Evolutionary conservation across 129 eudicot genomes (phyloP).

Genomic region (Mikania micrantha): DNA sequence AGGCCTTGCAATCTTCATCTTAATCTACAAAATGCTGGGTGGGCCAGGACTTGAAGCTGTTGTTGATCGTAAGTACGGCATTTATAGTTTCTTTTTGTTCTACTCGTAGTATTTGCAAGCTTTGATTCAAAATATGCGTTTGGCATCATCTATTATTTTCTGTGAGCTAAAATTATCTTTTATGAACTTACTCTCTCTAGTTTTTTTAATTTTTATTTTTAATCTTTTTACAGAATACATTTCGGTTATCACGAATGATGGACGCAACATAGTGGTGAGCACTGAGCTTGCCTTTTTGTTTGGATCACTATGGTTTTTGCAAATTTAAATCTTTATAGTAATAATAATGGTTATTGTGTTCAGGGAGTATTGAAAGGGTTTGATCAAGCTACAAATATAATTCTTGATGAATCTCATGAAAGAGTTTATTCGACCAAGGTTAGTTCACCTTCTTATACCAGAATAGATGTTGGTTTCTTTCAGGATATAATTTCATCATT

Average conservation of each 20-base stretch:
- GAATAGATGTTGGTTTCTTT: background rate
- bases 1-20: conserved; percentile 16
- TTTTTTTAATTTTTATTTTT: too few relatives aligned
- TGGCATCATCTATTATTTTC: background rate
- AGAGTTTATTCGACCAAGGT: conserved; percentile 87
- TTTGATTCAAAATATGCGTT: background rate
- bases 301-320: background rate
- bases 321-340: background rate
- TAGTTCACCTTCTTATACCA: conserved; percentile 1
- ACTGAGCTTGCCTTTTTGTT: conserved; percentile 38
- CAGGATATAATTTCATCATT: background rate
- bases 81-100: background rate
- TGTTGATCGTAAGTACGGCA: conserved; percentile 44
- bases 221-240: conserved; percentile 45
- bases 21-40: conserved; percentile 30
- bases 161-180: background rate
- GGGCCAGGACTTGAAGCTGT: conserved; percentile 50
- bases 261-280: conserved; percentile 83
- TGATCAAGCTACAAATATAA: conserved; percentile 86
- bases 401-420: conserved; percentile 95
- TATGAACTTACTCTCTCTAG: background rate
- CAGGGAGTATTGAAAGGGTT: conserved; percentile 85
- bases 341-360: background rate
- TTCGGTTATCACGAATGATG: conserved; percentile 80
- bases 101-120: background rate